phyloP scores from a whole-genome alignment of 2,329 filamentous ascomycete genomes.

The Kalaharituber pfeilii region DNA sequence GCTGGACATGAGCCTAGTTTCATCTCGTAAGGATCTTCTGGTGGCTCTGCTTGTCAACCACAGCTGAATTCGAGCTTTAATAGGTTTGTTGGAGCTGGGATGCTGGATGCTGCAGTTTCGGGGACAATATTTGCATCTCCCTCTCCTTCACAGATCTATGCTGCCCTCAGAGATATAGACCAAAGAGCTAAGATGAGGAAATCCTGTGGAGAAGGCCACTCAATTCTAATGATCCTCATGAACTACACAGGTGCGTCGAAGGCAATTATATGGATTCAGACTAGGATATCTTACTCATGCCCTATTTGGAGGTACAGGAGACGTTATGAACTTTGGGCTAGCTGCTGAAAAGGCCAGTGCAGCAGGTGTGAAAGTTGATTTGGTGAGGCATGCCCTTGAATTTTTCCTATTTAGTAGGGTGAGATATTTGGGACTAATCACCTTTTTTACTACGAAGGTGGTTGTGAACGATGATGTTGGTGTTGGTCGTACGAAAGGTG shows the following conservation, averaged over 20 bases:
- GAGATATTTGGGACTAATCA: too few species aligned
- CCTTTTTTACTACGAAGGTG: too few species aligned
- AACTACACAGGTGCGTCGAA: too few species aligned
- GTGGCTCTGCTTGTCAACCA: too few species aligned
- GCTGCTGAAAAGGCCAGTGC: constrained; percentile 82
- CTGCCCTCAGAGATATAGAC: constrained; percentile 56
- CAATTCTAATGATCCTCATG: constrained; percentile 76
- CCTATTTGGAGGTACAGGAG: too few species aligned
- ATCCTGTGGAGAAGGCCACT: background rate
- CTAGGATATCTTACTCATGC: too few species aligned
- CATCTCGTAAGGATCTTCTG: too few species aligned
- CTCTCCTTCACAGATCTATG: constrained; percentile 63
- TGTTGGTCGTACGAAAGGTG: constrained; percentile 60
- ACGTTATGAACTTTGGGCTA: constrained; percentile 84
- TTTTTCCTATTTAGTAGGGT: too few species aligned
- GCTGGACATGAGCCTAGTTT: too few species aligned
- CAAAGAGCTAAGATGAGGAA: constrained; percentile 37
- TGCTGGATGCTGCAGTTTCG: constrained; percentile 65
- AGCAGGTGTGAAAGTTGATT: constrained; percentile 58
- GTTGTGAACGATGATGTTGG: constrained; percentile 86
- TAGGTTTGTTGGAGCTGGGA: constrained; percentile 64
- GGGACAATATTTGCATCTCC: constrained; percentile 78
- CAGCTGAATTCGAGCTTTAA: constrained; percentile 62
- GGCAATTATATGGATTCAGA: too few species aligned
- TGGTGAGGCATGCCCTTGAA: too few species aligned